Evolutionary conservation across 768 basidiomycete species (phyloP).

Genomic region (Dacryopinax spathularia): DNA sequence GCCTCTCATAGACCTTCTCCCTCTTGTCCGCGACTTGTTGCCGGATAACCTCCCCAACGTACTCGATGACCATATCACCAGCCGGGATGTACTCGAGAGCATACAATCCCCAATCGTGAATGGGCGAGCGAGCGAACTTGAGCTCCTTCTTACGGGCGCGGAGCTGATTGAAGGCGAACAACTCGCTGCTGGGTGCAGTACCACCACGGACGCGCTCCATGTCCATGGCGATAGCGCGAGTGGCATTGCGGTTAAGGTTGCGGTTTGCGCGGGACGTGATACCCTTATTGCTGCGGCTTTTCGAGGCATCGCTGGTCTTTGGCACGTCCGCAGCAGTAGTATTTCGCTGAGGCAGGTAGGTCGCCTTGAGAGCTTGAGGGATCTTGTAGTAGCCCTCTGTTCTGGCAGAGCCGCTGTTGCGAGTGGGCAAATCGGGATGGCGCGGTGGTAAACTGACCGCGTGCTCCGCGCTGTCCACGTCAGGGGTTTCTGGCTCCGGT

Average conservation of each 20-base stretch:
- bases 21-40: conserved; percentile 92
- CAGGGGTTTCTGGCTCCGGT: conserved; percentile 8
- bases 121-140: conserved; percentile 84
- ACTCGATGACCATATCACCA: conserved; percentile 99
- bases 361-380: conserved; percentile 76
- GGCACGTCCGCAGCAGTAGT: conserved; percentile 19
- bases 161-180: conserved; percentile 86
- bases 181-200: conserved; percentile 9
- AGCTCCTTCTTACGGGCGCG: conserved; percentile 97
- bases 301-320: not conserved
- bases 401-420: conserved; percentile 73
- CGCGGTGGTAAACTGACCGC: conserved; percentile 21
- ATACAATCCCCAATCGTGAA: conserved; percentile 97
- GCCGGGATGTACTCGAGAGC: conserved; percentile 89
- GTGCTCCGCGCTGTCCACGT: conserved; percentile 14
- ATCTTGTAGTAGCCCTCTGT: conserved; percentile 96
- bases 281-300: not conserved
- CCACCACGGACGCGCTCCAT: not conserved
- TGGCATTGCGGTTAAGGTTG: not conserved
- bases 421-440: conserved; percentile 40
- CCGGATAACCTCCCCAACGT: conserved; percentile 93
- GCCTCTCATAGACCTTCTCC: conserved; percentile 91
- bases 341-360: conserved; percentile 70
- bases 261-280: conserved; percentile 1
- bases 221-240: conserved; percentile 1